Evolutionary conservation across 805 yeast species (phyloP), one percentile per base, ranked within the genome.

Genomic region (Suhomyces pyralidae): DNA sequence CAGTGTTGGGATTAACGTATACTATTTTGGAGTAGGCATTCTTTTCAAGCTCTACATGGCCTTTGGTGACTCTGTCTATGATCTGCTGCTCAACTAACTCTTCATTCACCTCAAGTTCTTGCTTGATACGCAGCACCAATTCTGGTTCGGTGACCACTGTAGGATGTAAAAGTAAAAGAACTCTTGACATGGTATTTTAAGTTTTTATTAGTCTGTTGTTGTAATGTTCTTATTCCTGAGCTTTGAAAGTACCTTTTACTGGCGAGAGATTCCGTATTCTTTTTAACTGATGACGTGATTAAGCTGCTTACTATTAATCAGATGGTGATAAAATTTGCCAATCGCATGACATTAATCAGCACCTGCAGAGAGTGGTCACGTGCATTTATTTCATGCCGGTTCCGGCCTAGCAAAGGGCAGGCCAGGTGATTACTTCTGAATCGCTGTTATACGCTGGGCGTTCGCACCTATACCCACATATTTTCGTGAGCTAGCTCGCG

Each of bases 81-180:
- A 84, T 71, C 48, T 77, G 81, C 63, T 85, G 90, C 36, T 57
- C 58, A 10, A 64, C 54, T 14, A 14, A 14, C 7, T 73, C 61
- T 25, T 63, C 65, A 4, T 74, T 67, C 30, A 63, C 58, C 32
- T 68, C 57, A 40, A 78, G 61, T 15, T 59, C 53, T 12, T 55
- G 53, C 64, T 82, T 81, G 40, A 71, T 65, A 1, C 55, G 38
- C 46, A 70, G 77, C 17, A 84, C 81, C 17, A 69, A 50, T 3
- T 65, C 71, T 44, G 84, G 85, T 40, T 79, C 77, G 0, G 85
- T 80, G 10, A 85, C 88, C 46, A 81, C 77, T 7, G 88, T 85
- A 17, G 90, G 90, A 61, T 85, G 90, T 50, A 85, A 74, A 48
- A 85, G 70, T 25, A 85, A 66, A 51, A 84, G 67, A 24, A 68